These are phyloP conservation scores for Rubia tinctorum DNA, from an alignment of 305 asterid species.

Conservation along the genomic window DNA sequence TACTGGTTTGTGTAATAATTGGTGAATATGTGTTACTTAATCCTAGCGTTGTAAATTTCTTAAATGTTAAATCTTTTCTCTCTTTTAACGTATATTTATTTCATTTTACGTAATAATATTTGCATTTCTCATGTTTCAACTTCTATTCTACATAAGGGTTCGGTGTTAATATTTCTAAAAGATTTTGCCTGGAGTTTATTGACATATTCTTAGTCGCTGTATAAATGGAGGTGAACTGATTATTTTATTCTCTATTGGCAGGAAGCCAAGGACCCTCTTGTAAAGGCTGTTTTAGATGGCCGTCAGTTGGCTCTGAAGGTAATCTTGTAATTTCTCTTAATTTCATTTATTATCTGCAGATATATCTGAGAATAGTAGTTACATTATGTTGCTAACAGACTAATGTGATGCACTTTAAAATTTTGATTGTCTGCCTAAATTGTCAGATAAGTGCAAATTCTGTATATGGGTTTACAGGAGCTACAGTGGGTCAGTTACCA, in stretches of 20 bases:
- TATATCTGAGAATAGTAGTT: background rate
- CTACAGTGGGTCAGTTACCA: slow-evolving; percentile 96
- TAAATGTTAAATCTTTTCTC: background rate
- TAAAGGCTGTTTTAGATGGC: slow-evolving; percentile 96
- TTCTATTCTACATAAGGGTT: background rate
- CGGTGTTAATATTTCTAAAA: background rate
- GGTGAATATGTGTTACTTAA: background rate
- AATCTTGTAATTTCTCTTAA: slow-evolving; percentile 13
- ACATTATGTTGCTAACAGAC: slow-evolving; percentile 1
- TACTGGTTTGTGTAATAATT: background rate
- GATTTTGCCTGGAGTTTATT: background rate
- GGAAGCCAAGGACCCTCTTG: slow-evolving; percentile 99
- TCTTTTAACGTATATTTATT: background rate
- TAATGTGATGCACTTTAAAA: slow-evolving; percentile 4
- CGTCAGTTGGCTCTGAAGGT: slow-evolving; percentile 99
- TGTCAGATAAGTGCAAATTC: slow-evolving; percentile 97
- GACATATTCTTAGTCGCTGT: background rate
- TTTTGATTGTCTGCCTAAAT: slow-evolving; percentile 30
- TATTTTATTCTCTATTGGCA: slow-evolving; percentile 2
- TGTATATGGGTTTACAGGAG: slow-evolving; percentile 99
- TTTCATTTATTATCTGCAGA: background rate
- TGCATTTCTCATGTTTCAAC: background rate
- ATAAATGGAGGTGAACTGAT: background rate
- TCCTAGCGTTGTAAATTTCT: background rate
- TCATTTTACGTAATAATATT: background rate